Percentiles rank a stretch among this genome's conserved stretches.
phyloP scores from a whole-genome alignment of 2,329 filamentous ascomycete species.

The Hypoxylon sp. region DNA sequence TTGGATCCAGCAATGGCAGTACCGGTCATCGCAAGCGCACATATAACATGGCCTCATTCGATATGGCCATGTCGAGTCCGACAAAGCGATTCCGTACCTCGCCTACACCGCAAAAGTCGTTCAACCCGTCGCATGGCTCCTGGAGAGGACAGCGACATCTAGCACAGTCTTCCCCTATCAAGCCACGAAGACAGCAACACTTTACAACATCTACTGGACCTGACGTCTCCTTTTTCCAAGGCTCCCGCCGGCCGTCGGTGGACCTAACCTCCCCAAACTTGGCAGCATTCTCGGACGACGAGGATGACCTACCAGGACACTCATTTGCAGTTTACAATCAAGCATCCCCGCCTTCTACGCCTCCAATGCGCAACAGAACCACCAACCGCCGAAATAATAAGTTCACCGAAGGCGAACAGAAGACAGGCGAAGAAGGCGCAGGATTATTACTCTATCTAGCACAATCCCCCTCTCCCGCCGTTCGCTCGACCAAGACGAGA shows the following conservation, averaged over 20 bases:
- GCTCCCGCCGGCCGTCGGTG: slow-evolving; percentile 75
- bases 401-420: slow-evolving; percentile 61
- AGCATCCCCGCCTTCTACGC: slow-evolving; percentile 88
- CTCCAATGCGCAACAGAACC: slow-evolving; percentile 72
- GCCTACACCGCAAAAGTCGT: slow-evolving; percentile 70
- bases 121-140: slow-evolving; percentile 62
- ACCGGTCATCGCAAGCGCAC: slow-evolving; percentile 74
- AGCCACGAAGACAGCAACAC: slow-evolving; percentile 78
- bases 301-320: slow-evolving; percentile 83
- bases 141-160: slow-evolving; percentile 85
- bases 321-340: slow-evolving; percentile 75
- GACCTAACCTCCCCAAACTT: slow-evolving; percentile 71
- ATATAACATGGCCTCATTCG: slow-evolving; percentile 67
- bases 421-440: slow-evolving; percentile 81
- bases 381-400: slow-evolving; percentile 62
- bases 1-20: slow-evolving; percentile 77
- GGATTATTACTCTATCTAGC: slow-evolving; percentile 86
- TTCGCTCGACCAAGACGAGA: slow-evolving; percentile 63
- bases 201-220: slow-evolving; percentile 79
- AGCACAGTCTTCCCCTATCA: slow-evolving; percentile 87
- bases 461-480: slow-evolving; percentile 88
- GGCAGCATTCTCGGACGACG: slow-evolving; percentile 77
- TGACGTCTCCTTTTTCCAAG: slow-evolving; percentile 82
- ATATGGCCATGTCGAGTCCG: slow-evolving; percentile 66
- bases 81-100: slow-evolving; percentile 78